Evolutionary conservation across 768 basidiomycete species (phyloP).

Genomic region (Termitomyces sp.): DNA sequence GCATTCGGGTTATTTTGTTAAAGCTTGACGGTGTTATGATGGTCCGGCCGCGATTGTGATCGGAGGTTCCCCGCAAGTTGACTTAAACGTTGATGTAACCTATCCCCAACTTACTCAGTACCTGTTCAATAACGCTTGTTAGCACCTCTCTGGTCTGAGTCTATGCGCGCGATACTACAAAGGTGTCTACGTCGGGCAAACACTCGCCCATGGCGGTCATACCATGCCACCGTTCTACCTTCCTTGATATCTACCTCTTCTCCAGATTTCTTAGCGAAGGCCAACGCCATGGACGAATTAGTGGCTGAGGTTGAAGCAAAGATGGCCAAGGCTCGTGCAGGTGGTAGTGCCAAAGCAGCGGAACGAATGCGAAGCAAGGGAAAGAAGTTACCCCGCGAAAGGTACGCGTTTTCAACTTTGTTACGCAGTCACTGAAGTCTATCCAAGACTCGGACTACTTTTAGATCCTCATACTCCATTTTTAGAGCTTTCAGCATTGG

Average conservation of each 20-base stretch:
- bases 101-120: not conserved
- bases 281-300: constrained; percentile 66
- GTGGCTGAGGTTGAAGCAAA: constrained; percentile 63
- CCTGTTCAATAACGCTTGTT: not conserved
- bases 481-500: constrained; percentile 81
- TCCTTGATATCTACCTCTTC: constrained; percentile 66
- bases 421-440: not conserved
- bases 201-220: constrained; percentile 31
- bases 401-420: constrained; percentile 41
- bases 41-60: constrained; percentile 11
- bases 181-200: constrained; percentile 15
- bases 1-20: not conserved
- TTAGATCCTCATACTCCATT: constrained; percentile 89
- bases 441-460: constrained; percentile 59
- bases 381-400: constrained; percentile 80
- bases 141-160: not conserved
- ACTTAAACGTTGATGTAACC: constrained; percentile 5
- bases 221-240: constrained; percentile 74
- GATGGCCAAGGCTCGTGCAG: constrained; percentile 55
- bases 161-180: constrained; percentile 20
- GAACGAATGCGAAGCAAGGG: constrained; percentile 74
- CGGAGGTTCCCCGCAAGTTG: constrained; percentile 20
- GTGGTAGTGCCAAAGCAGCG: constrained; percentile 74
- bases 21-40: not conserved
- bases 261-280: constrained; percentile 67